Evolutionary conservation across 306 rosid species (phyloP), one percentile per base, ranked within the genome.

Genomic region (Mucuna pruriens): DNA sequence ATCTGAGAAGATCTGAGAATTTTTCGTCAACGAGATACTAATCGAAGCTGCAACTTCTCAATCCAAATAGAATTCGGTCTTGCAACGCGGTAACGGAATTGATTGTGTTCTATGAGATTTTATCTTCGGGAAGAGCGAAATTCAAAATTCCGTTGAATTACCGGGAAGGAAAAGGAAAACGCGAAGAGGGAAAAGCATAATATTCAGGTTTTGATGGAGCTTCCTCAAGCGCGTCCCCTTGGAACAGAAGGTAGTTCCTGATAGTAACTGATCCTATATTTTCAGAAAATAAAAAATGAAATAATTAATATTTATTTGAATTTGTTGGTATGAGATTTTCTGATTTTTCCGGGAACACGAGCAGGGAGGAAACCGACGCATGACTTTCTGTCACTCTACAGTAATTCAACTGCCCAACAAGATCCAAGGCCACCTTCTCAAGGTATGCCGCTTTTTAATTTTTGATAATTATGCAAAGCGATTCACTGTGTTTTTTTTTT

Each of bases 281-380:
- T 8, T 9, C 29, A 54, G 6, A 46, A 46, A 71, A 60, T 20
- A 9, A 15, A 17, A 13, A 36, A 7, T 12, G 0, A 52, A 25
- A 36, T 55, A 3, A 31, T 33, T 6, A 38, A 6, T n/a, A n/a
- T 62, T 78, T n/a, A 0, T 4, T 34, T 38, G 11, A 55, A 57
- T 61, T 52, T 44, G 4, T 71, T 51, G 34, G 36, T 55, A 23
- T 26, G 57, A 36, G 65, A 16, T 60, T 71, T 34, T 71, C 25
- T 17, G 16, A 22, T 38, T 67, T 20, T 79, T 78, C 19, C 2
- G 33, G 74, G 52, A 79, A 73, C 72, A 65, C 83, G 46, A 55
- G 85, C 94, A 89, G 97, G 94, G 83, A 90, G 89, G 58, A 95
- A 93, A 88, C 82, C 98, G 65, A 90, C 97, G 60, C 98, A 93